Evolutionary conservation across 164 flowering plant genomes (phyloP), one percentile per base, ranked within the genome.

Genomic region (Liriodendron chinense): DNA sequence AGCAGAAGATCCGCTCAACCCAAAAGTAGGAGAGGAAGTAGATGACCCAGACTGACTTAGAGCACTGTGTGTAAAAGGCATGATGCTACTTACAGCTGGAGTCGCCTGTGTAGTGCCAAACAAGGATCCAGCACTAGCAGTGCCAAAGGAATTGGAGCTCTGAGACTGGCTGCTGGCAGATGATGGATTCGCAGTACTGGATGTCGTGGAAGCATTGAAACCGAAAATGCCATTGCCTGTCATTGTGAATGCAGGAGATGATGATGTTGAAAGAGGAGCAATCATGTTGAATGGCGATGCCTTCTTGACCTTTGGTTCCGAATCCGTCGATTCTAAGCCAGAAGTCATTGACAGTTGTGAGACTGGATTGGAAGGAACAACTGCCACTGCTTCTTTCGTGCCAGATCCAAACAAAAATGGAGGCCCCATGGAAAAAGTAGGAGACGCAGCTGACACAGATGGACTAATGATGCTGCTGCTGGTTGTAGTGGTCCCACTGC

Each of bases 31-130:
- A 62, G 87, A 64, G 67, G 91, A 68, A 12, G 82, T 74, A 78
- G 97, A 79, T 65, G 96, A 65, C 47, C 85, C 82, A 73, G 84
- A 85, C 53, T 85, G 89, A 77, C 77, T 43, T 0, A 91, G 84
- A 47, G 74, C 72, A 69, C 82, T 85, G 56, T 82, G 85, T 1
- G 87, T 69, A 59, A 81, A 70, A 26, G 80, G 65, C 22, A 86
- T 69, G 76, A 57, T 14, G 24, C 74, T 84, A 74, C 82, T 80
- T n/a, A 72, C 83, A 72, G 81, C 65, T 47, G 79, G 9, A 56
- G 87, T 71, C n/a, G 71, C 74, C 64, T 78, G 88, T 72, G 72
- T 56, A 82, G 57, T 56, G 82, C 57, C 75, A 72, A 76, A 75
- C 20, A 64, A 9, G 53, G 87, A 78, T 50, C 78, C 89, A 82